Conservation (phyloP, 2,329 filamentous ascomycete genomes). For the Kalaharituber pfeilii region DNA sequence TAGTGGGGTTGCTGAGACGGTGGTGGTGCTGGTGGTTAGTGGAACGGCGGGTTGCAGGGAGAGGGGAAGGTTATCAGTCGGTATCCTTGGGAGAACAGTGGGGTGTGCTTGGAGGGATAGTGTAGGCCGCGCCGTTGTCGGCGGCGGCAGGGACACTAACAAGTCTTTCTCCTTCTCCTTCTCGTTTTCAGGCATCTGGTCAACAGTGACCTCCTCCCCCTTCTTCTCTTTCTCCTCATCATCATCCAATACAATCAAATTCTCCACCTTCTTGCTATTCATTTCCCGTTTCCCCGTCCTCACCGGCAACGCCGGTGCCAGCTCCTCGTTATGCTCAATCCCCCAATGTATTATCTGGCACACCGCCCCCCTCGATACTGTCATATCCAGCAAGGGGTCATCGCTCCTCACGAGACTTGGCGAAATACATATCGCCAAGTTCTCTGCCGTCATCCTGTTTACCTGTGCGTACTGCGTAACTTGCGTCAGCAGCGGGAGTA, state of each 20-base stretch:
- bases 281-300: background rate
- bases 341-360: conserved; percentile 33
- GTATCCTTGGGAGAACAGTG: background rate
- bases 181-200: background rate
- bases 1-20: background rate
- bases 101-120: background rate
- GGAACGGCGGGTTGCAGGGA: background rate
- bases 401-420: conserved; percentile 36
- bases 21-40: background rate
- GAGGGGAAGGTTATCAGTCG: background rate
- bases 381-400: conserved; percentile 38
- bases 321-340: conserved; percentile 30
- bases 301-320: background rate
- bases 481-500: conserved; percentile 35
- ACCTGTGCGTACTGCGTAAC: conserved; percentile 31
- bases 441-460: conserved; percentile 40
- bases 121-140: too few relatives aligned
- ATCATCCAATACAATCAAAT: background rate
- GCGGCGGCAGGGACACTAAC: too few relatives aligned
- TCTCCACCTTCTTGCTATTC: background rate
- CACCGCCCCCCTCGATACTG: conserved; percentile 29
- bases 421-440: conserved; percentile 38
- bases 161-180: too few relatives aligned
- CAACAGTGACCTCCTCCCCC: background rate
- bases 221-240: background rate